These are phyloP conservation scores for Chenopodium berlandieri DNA, from an alignment of 148 eudicot species.

Conservation along the genomic window DNA sequence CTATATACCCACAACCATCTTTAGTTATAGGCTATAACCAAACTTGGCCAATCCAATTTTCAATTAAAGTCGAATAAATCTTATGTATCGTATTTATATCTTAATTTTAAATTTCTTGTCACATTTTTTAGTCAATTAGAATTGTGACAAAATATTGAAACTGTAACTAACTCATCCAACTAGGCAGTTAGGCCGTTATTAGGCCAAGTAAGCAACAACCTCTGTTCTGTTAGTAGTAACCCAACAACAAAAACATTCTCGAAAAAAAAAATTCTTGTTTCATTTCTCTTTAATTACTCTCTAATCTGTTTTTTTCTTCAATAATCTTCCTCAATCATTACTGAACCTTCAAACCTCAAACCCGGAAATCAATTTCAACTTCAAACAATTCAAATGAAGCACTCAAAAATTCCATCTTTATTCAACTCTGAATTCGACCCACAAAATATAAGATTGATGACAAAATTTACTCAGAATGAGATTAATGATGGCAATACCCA, in stretches of 20 bases:
- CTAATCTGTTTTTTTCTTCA: neutral
- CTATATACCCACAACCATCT: too few species aligned
- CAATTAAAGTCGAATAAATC: too few species aligned
- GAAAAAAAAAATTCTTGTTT: too few species aligned
- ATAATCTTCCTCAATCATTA: neutral
- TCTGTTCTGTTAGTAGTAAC: neutral
- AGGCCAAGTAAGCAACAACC: neutral
- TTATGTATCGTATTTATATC: too few species aligned
- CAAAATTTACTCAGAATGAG: neutral
- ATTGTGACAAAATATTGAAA: neutral
- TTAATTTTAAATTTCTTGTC: neutral
- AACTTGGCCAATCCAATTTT: too few species aligned
- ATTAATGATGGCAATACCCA: neutral
- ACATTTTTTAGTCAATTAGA: neutral
- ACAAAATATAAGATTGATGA: neutral
- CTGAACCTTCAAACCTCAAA: neutral
- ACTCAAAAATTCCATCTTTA: neutral
- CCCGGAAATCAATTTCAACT: neutral
- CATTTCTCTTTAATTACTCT: neutral
- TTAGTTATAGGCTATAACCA: too few species aligned
- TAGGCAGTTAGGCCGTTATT: neutral
- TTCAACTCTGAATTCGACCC: neutral
- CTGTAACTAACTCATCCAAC: neutral
- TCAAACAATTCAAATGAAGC: neutral
- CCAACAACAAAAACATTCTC: neutral